These are phyloP conservation scores for Periconia macrospinosa DNA, from an alignment of 2,329 filamentous ascomycete genomes.

Conservation along the genomic window DNA sequence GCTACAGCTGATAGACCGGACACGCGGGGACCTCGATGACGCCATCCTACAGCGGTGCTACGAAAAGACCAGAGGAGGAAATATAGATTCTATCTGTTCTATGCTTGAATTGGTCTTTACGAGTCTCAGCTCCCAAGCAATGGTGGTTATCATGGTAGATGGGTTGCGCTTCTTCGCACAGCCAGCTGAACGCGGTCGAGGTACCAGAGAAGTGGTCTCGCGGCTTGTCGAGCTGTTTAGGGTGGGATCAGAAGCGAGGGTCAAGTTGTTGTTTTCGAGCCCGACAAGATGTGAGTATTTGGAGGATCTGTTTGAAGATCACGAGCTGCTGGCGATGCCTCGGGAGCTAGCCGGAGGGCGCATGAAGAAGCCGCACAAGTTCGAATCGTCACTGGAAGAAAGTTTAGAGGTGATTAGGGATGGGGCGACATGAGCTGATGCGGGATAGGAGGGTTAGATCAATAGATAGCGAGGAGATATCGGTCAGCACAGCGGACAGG, in stretches of 20 bases:
- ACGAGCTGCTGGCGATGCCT: conserved; percentile 4
- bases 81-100: conserved; percentile 1
- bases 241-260: neutral
- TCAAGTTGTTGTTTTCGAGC: conserved; percentile 6
- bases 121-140: neutral
- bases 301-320: conserved; percentile 3
- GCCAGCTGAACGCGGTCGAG: neutral
- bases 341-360: neutral
- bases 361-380: neutral
- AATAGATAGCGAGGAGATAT: too few species aligned
- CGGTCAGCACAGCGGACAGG: neutral
- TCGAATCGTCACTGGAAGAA: neutral
- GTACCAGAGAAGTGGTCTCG: neutral
- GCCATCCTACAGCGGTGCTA: neutral
- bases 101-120: neutral
- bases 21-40: neutral
- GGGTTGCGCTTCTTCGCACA: conserved; percentile 4
- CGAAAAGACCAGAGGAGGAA: neutral
- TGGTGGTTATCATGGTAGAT: conserved; percentile 2
- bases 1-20: conserved; percentile 6
- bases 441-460: too few species aligned
- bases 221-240: neutral
- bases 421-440: too few species aligned
- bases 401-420: neutral
- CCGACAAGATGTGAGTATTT: neutral